Base-by-base conservation (phyloP, 257 asterid species). In the Lavandula angustifolia region DNA sequence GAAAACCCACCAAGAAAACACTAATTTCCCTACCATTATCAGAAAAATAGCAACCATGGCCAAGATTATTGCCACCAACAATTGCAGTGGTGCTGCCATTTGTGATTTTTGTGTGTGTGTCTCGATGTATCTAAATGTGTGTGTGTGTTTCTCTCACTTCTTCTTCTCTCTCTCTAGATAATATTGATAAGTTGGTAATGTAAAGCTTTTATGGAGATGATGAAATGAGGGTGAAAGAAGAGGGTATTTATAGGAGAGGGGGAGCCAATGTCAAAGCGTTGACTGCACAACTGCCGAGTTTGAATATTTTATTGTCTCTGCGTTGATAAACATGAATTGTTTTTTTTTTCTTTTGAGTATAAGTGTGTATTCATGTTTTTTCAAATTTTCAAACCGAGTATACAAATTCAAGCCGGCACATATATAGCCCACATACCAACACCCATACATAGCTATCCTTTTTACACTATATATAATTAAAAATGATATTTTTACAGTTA, bases 1-100 rank as follows among this genome's bases (percentile, higher is more conserved):
- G 67, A 64, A 13, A 69, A 92, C 54, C 85, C 86, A 92, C 78
- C 83, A 87, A 3, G 73, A 73, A 62, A 84, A 51, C 14, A 78
- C 1, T 16, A 87, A 13, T 18, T 57, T 77, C 9, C 72, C 80
- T 14, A 74, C 9, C 67, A 80, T 6, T 37, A 75, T 7, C 9
- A 76, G 9, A 37, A 81, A n/a, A 65, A 61, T 9, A 4, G 68
- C 58, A 38, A 52, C 66, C 68, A 70, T 56, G 41, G 72, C 75
- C 54, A 67, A 14, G 47, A 57, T 7, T 35, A 44, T 52, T 18
- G 60, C 40, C n/a, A 70, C 38, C 9, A 70, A 38, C 4, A 53
- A 4, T 33, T 72, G 79, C 66, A 73, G 4, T n/a, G 34, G 34
- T 60, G 60, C 63, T 44, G 31, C 80, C 79, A 71, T 78, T 7